These are phyloP conservation scores for Pyrenophora graminea DNA, from an alignment of 2,329 filamentous ascomycete species.

Conservation along the genomic window DNA sequence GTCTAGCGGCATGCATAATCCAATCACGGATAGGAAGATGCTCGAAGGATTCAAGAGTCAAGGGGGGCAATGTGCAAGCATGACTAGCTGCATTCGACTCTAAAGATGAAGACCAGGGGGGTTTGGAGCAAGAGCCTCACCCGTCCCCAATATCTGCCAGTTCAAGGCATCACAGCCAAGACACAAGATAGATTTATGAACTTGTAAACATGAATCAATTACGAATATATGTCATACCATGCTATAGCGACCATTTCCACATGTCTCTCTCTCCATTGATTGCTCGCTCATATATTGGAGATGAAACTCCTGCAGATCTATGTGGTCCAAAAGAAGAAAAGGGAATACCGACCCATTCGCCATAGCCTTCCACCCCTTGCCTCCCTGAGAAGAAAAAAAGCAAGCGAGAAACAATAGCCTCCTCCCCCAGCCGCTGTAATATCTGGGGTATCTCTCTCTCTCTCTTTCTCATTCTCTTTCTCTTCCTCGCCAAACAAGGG, in stretches of 20 bases:
- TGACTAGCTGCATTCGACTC: not conserved
- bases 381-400: not conserved
- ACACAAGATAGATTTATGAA: not conserved
- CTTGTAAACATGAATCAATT: conserved; percentile 7
- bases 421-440: too few relatives aligned
- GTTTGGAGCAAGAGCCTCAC: not conserved
- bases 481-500: not conserved
- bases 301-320: conserved; percentile 7
- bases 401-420: not conserved
- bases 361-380: too few relatives aligned
- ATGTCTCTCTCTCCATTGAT: conserved; percentile 6
- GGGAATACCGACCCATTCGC: not conserved
- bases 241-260: not conserved
- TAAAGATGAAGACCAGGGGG: not conserved
- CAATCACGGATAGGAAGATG: not conserved
- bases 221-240: conserved; percentile 12
- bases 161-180: not conserved
- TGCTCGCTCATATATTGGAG: too few relatives aligned
- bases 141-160: not conserved
- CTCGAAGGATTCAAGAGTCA: not conserved
- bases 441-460: not conserved
- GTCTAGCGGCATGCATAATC: not conserved
- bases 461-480: not conserved
- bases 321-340: not conserved
- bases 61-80: not conserved